phyloP scores from a whole-genome alignment of 2,329 filamentous ascomycete genomes.

The Claviceps quebecensis region DNA sequence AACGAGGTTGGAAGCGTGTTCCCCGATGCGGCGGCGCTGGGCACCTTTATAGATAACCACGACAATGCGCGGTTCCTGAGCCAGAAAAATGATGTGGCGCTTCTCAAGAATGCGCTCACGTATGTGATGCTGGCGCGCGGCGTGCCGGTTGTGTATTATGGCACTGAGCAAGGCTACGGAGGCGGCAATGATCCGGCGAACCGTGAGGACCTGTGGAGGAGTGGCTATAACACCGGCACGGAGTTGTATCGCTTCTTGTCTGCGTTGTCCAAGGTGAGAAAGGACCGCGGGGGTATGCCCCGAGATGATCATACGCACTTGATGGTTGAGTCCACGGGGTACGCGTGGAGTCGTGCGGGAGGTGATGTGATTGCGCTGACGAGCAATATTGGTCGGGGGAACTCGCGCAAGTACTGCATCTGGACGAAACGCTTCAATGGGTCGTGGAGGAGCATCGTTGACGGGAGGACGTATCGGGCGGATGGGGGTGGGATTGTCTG shows the following conservation, averaged over 20 bases:
- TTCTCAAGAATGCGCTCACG: conserved; percentile 46
- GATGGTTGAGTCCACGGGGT: conserved; percentile 26
- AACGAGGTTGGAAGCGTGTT: conserved; percentile 21
- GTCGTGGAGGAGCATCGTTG: conserved; percentile 26
- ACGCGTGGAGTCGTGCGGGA: conserved; percentile 30
- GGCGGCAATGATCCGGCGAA: conserved; percentile 33
- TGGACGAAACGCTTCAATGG: conserved; percentile 22
- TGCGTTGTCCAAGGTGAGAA: conserved; percentile 30
- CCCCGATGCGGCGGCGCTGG: conserved; percentile 31
- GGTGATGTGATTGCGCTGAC: conserved; percentile 32
- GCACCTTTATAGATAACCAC: conserved; percentile 45
- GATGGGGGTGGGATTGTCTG: conserved; percentile 28
- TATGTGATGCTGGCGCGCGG: conserved; percentile 48
- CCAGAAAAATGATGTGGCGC: conserved; percentile 35
- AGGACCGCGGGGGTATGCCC: conserved; percentile 27
- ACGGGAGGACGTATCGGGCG: conserved; percentile 19
- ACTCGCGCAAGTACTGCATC: conserved; percentile 27
- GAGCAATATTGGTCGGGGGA: conserved; percentile 26
- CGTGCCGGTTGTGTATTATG: conserved; percentile 51
- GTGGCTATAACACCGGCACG: conserved; percentile 29
- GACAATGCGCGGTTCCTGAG: conserved; percentile 40
- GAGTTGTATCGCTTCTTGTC: conserved; percentile 33
- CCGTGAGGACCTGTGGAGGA: conserved; percentile 46
- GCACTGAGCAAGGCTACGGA: conserved; percentile 47
- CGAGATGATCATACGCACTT: conserved; percentile 30